Base-by-base conservation (phyloP, 176 grass and related monocot genomes). In the Zizania latifolia region DNA sequence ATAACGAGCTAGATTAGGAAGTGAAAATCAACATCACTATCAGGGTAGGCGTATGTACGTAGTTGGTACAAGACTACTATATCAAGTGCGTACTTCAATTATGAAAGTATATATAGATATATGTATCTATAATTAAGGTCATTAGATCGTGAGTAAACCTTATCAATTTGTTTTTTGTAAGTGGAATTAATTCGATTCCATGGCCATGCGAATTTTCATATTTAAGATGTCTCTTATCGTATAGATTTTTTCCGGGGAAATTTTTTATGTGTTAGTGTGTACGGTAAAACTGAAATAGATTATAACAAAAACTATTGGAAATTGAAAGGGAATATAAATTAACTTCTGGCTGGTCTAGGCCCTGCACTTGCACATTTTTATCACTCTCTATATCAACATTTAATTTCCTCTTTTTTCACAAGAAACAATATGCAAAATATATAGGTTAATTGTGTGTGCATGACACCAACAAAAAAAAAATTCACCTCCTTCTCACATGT, bases 21-120 rank as follows among this genome's bases (percentile, higher is more conserved):
- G 4, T 46, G 27, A 73, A 81, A 38, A 86, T 80, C 17, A 80
- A 59, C 45, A 37, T 80, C 84, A 50, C 77, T 75, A 16, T 86
- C 77, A 59, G 54, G 54, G 51, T 66, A 79, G 59, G 23, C 70
- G 34, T 57, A 66, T 44, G 6, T 36, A 36, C 6, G 22, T 53
- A 53, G 22, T 30, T 73, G 60, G 17, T 41, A 62, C 39, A 61
- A 51, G 31, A 61, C 34, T n/a, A n/a, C n/a, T 53, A 43, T 61
- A 58, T 32, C 32, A 58, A 80, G 69, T 35, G 13, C 22, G 51
- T 38, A 44, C 53, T 74, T 72, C 53, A 74, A 46, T 67, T 58
- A 61, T 28, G 33, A 66, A 39, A 75, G 62, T 26, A 41, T 28
- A 72, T 2, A 17, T 69, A 34, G 24, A 73, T 56, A 19, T 27